Base-by-base conservation (phyloP, 139 green algal genomes). In the Chlamydomonas applanata region DNA sequence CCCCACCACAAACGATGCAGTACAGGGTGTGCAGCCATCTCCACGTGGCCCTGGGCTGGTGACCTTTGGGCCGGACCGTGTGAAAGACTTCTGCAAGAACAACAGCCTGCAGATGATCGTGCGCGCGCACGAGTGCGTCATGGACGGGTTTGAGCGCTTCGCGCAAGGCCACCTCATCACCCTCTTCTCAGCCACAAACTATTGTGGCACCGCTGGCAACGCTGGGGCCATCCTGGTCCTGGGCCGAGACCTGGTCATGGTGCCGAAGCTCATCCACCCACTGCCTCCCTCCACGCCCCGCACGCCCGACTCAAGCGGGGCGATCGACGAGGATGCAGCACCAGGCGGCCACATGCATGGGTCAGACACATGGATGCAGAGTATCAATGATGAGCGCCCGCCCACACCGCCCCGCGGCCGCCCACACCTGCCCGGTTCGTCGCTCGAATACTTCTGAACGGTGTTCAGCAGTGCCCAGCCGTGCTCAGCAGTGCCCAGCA, bases 111-210 rank as follows among this genome's bases (percentile, higher is more conserved):
- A 98, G 83, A 97, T 99, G 92, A 99, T 99, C 59, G 91, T 99
- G 70, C 89, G 96, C 20, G 96, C 96, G 49, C 96, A 99, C 86
- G 96, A 99, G 92, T 99, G 96, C 75, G 96, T 99, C 27, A 99
- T 99, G 96, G 96, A 99, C 74, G 96, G 96, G 71, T 99, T 99
- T 80, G 96, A 99, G 88, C 91, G 96, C 65, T 99, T 99, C 82
- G 96, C 96, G 0, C 90, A 97, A 74, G 92, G 92, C 64, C 93
- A 97, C 79, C 88, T 98, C 34, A 98, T 98, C 80, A 99, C 95
- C 1, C 87, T 99, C 3, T 99, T 99, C 86, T 94, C 85, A 44
- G 96, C 96, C 34, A 99, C 96, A 65, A 99, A 99, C 84, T 99
- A 99, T 87, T 99, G 96, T 79, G 96, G 96, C 68, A 99, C 96